A percentile compares a stretch with the other conserved stretches of the same genome.
These are phyloP conservation scores for Sanghuangporus baumii DNA, from an alignment of 1,284 basidiomycete species.

Conservation along the genomic window DNA sequence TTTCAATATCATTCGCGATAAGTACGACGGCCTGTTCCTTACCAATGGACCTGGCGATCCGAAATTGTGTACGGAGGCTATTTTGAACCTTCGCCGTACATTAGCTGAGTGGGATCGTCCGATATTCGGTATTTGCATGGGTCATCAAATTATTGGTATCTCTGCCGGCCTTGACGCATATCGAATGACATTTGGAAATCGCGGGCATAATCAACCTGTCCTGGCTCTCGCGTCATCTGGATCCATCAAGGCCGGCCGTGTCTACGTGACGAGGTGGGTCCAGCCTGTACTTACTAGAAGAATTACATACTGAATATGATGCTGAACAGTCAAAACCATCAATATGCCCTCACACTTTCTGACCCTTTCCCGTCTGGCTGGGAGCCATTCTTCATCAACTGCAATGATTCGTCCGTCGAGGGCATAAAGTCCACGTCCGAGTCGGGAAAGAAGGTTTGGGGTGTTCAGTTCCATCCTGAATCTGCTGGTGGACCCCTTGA, in stretches of 20 bases:
- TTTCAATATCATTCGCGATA: constrained; percentile 86
- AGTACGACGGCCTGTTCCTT: constrained; percentile 94
- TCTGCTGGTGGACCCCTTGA: constrained; percentile 89
- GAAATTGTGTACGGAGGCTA: constrained; percentile 83
- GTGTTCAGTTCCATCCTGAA: constrained; percentile 96
- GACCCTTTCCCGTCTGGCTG: constrained; percentile 93
- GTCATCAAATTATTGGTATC: constrained; percentile 95
- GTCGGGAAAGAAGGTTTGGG: constrained; percentile 89
- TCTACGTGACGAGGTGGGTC: constrained; percentile 90
- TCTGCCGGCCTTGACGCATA: constrained; percentile 96
- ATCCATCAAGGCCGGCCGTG: constrained; percentile 90
- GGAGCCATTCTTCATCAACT: constrained; percentile 98
- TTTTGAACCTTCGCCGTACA: constrained; percentile 73
- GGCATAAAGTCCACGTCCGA: constrained; percentile 90
- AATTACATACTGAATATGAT: constrained; percentile 1
- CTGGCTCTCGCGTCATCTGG: constrained; percentile 87
- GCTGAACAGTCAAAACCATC: constrained; percentile 76
- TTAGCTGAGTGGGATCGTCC: constrained; percentile 88
- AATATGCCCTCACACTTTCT: constrained; percentile 89
- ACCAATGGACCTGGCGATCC: constrained; percentile 97
- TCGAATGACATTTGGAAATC: constrained; percentile 96
- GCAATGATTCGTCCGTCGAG: constrained; percentile 95
- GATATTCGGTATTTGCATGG: constrained; percentile 99
- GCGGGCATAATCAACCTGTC: constrained; percentile 99
- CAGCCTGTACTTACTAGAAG: constrained; percentile 8